These are phyloP conservation scores for Amphirosellinia nigrospora DNA, from an alignment of 495 filamentous ascomycete species.

Conservation along the genomic window DNA sequence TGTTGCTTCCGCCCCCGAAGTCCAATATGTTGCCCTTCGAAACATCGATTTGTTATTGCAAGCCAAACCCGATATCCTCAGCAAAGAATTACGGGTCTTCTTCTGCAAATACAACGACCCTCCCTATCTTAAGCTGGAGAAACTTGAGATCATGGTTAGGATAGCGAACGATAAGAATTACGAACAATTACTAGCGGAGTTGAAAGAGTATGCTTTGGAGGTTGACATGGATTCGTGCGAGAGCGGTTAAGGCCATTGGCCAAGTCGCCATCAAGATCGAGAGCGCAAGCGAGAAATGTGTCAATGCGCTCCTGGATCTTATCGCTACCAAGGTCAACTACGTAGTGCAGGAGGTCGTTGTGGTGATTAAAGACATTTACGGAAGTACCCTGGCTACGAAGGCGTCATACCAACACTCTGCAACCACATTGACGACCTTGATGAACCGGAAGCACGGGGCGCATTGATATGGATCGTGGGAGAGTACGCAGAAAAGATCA, in stretches of 20 bases:
- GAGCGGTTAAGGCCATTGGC: slow-evolving; percentile 93
- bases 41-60: slow-evolving; percentile 97
- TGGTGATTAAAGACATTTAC: slow-evolving; percentile 99
- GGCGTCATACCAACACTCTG: slow-evolving; percentile 96
- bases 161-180: slow-evolving; percentile 98
- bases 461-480: slow-evolving; percentile 98
- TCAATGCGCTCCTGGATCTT: slow-evolving; percentile 89
- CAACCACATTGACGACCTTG: slow-evolving; percentile 94
- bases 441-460: slow-evolving; percentile 90
- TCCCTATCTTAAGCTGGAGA: slow-evolving; percentile 95
- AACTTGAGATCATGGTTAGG: slow-evolving; percentile 98
- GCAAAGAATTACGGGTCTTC: slow-evolving; percentile 96
- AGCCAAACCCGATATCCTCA: slow-evolving; percentile 93
- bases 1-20: slow-evolving; percentile 93
- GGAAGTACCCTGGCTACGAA: slow-evolving; percentile 97
- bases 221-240: slow-evolving; percentile 98
- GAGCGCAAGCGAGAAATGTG: slow-evolving; percentile 88
- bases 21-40: slow-evolving; percentile 94
- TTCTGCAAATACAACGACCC: slow-evolving; percentile 99
- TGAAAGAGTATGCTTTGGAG: slow-evolving; percentile 97
- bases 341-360: slow-evolving; percentile 96
- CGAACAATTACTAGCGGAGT: slow-evolving; percentile 89
- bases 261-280: slow-evolving; percentile 99
- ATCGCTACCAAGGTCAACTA: slow-evolving; percentile 99
- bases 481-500: slow-evolving; percentile 98